Conservation (phyloP, 163 green algal species). For the Scenedesmus sp. region DNA sequence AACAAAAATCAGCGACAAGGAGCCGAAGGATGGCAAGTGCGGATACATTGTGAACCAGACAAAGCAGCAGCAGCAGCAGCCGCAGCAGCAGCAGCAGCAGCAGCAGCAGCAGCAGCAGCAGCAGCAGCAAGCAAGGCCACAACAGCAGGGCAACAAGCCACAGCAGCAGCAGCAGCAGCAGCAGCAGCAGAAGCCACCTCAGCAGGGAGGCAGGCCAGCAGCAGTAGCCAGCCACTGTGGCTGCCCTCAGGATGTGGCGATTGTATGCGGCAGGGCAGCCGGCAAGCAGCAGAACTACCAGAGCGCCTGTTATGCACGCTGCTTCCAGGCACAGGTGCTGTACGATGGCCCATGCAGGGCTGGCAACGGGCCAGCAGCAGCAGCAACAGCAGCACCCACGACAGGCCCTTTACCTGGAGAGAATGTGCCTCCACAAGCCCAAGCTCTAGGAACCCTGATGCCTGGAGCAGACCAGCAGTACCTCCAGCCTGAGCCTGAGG, state of each 20-base stretch:
- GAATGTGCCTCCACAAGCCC: background rate
- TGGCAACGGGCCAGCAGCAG: background rate
- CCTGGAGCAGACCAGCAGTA: background rate
- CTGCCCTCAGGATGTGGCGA: background rate
- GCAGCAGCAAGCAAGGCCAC: background rate
- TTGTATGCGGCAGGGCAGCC: background rate
- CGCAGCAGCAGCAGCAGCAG: background rate
- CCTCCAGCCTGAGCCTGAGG: background rate
- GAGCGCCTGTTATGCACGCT: constrained; percentile 1
- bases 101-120: too few species aligned
- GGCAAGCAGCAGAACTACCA: background rate
- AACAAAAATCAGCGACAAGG: background rate
- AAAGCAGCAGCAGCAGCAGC: background rate
- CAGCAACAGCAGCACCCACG: background rate
- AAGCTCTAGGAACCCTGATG: background rate
- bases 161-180: background rate
- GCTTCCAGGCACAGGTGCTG: background rate
- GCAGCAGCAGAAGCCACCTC: background rate
- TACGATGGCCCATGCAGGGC: background rate
- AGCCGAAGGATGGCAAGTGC: constrained; percentile 18
- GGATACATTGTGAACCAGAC: constrained; percentile 1
- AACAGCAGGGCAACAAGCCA: background rate
- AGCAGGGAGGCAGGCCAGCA: background rate
- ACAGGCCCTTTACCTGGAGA: background rate
- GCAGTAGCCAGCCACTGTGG: background rate